Evolutionary conservation across 116 monocot genomes (phyloP), one percentile per base, ranked within the genome.

Genomic region (Papilionanthe hybrid): DNA sequence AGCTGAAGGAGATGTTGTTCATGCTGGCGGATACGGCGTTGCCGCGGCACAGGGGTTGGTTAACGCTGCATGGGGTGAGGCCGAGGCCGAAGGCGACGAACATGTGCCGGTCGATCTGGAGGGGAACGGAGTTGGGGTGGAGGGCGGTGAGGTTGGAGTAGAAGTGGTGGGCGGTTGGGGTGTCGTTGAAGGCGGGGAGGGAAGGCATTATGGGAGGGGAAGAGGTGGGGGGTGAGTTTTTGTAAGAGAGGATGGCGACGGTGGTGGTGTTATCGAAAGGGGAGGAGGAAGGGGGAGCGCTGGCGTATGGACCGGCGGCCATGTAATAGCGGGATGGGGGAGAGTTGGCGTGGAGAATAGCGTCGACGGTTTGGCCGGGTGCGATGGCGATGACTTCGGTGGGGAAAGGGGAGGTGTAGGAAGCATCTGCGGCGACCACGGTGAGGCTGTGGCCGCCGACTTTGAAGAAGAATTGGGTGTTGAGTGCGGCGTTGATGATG

Each of bases 1-100:
- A 55, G 29, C 72, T 74, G 79, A 91, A 96, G 3, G 91, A 91
- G 0, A 84, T 75, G 79, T 90, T 93, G 93, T 93, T 95, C 91
- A 95, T 93, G 84, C 74, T 82, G 0, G 91, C 86, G 10, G 87
- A 86, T 19, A 90, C 7, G 29, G 43, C 18, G 20, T 7, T 7
- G 42, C 44, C 44, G 43, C 7, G 11, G 75, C 93, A 91, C 19
- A 49, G 58, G 23, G 76, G 55, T 37, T 88, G 85, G 19, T 75
- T 25, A 20, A 72, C 25, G 6, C 71, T 68, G 75, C 95, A 95
- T 15, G 87, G 77, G 9, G 81, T 42, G 10, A 87, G 10, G 77
- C 81, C 86, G 17, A 88, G 30, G 5, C 93, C 93, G 37, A 88
- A 41, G 13, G 85, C 83, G n/a, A 93, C 29, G 80, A 92, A 83